These are phyloP conservation scores for Plectosphaerella sp. DNA, from an alignment of 2,329 filamentous ascomycete genomes.

Conservation along the genomic window DNA sequence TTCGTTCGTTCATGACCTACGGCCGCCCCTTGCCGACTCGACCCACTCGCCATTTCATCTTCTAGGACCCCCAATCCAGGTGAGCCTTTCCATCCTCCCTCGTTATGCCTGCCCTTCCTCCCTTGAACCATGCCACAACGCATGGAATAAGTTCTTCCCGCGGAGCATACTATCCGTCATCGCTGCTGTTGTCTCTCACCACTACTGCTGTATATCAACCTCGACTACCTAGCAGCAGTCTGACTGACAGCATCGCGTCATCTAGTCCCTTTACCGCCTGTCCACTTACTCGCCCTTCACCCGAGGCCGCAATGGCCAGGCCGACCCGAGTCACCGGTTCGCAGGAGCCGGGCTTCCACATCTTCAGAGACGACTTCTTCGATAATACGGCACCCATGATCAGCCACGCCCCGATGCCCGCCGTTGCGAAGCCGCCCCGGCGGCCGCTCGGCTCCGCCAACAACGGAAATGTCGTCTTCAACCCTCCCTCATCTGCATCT, in stretches of 20 bases:
- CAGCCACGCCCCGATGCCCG: conserved; percentile 53
- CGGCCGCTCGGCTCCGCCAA: conserved; percentile 45
- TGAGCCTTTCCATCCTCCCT: conserved; percentile 13
- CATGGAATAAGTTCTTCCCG: no score
- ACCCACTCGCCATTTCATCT: conserved; percentile 14
- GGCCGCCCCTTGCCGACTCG: conserved; percentile 13
- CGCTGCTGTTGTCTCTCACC: not conserved
- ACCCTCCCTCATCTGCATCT: conserved; percentile 51
- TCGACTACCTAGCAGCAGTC: no score
- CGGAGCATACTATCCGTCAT: no score
- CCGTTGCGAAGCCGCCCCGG: conserved; percentile 40
- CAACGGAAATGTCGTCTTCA: conserved; percentile 62
- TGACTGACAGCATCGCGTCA: not conserved
- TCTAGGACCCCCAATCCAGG: conserved; percentile 11
- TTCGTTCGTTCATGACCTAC: conserved; percentile 8
- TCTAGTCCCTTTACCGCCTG: no score
- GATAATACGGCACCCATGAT: conserved; percentile 42
- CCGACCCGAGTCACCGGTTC: conserved; percentile 40
- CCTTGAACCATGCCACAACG: conserved; percentile 10
- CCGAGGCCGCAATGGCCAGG: conserved; percentile 48
- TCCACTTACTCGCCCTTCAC: not conserved
- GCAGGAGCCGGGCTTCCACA: conserved; percentile 40
- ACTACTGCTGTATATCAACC: no score
- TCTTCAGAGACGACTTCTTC: conserved; percentile 49
- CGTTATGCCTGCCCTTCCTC: conserved; percentile 7